A percentile compares a stretch with the other conserved stretches of the same genome.
Conservation (phyloP, 805 yeast species). For the Saccharomyces paradoxus region DNA sequence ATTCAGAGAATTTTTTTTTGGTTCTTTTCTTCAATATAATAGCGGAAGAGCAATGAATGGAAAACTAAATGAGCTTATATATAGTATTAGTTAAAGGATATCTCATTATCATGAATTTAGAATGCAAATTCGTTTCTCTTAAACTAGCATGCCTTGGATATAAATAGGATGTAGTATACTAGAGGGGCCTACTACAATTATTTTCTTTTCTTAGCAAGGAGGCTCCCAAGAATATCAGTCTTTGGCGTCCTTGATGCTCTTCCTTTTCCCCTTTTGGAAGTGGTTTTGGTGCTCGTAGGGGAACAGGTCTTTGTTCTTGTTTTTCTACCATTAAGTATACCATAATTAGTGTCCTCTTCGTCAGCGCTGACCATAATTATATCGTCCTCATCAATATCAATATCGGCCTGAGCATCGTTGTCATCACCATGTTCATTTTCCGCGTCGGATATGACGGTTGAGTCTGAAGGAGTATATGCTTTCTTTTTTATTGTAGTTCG, state of each 20-base stretch:
- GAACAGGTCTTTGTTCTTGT: constrained; percentile 7
- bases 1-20: neutral
- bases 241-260: constrained; percentile 22
- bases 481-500: neutral
- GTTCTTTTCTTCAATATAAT: neutral
- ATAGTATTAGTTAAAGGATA: neutral
- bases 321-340: neutral
- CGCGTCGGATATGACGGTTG: constrained; percentile 10
- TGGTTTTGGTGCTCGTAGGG: constrained; percentile 2
- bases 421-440: constrained; percentile 4
- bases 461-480: constrained; percentile 5
- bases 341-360: constrained; percentile 6
- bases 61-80: neutral
- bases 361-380: constrained; percentile 4
- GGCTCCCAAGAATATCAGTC: constrained; percentile 23
- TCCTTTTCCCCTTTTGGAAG: neutral
- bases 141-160: neutral
- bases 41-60: neutral
- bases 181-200: constrained; percentile 1
- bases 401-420: constrained; percentile 4
- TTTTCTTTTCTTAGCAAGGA: constrained; percentile 23
- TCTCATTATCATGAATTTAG: neutral
- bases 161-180: neutral
- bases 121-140: neutral
- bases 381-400: constrained; percentile 12